A percentile compares a stretch with the other conserved stretches of the same genome.
phyloP scores from a whole-genome alignment of 169 alveolate species.

The Cryptosporidium bovis region DNA sequence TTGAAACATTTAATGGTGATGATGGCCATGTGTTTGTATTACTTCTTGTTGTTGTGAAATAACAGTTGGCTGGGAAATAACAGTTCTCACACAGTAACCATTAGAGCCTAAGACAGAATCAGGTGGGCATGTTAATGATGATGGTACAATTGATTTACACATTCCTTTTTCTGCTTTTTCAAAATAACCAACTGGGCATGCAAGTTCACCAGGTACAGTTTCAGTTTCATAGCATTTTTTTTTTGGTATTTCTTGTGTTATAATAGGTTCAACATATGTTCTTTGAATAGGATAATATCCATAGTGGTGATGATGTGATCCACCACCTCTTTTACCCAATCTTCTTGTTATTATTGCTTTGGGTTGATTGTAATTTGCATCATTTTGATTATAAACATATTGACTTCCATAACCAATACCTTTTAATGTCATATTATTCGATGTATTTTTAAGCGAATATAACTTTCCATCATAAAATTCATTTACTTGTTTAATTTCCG shows the following conservation, averaged over 20 bases:
- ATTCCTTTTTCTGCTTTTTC: slow-evolving; percentile 50
- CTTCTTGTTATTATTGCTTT: slow-evolving; percentile 52
- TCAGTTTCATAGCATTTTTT: slow-evolving; percentile 45
- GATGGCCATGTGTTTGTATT: slow-evolving; percentile 23
- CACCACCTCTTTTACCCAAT: slow-evolving; percentile 53
- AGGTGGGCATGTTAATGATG: slow-evolving; percentile 57
- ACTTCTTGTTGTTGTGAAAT: slow-evolving; percentile 50
- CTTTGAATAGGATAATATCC: slow-evolving; percentile 50
- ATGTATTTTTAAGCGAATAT: slow-evolving; percentile 35
- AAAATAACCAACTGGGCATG: slow-evolving; percentile 50
- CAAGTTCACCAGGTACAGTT: slow-evolving; percentile 52
- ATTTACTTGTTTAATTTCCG: neutral
- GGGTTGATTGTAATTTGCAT: slow-evolving; percentile 1
- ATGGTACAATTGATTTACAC: slow-evolving; percentile 55
- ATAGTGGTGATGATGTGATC: slow-evolving; percentile 44
- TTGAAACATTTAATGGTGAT: slow-evolving; percentile 20
- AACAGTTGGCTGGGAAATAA: slow-evolving; percentile 54
- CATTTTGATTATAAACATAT: slow-evolving; percentile 34
- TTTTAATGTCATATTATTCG: neutral
- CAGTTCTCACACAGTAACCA: slow-evolving; percentile 36
- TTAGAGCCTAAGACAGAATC: slow-evolving; percentile 22
- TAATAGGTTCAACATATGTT: slow-evolving; percentile 18
- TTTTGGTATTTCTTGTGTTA: slow-evolving; percentile 1
- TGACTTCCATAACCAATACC: slow-evolving; percentile 34
- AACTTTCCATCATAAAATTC: slow-evolving; percentile 53